phyloP scores from a whole-genome alignment of 2,329 filamentous ascomycete species.

The Zarea fungicola region DNA sequence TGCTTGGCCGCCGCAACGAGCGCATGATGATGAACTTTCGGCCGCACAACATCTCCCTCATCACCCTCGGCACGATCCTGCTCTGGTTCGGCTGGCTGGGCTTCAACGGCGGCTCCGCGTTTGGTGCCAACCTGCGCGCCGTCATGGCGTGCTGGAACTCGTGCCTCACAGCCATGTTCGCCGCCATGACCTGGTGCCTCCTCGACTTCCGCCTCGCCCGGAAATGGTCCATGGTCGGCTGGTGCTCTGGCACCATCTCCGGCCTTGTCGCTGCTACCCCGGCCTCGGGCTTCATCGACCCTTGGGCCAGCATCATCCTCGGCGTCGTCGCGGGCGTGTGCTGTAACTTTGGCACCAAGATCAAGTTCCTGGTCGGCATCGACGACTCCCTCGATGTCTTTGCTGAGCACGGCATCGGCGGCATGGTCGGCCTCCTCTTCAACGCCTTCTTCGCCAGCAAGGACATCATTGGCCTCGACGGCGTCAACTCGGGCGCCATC shows the following conservation, averaged over 20 bases:
- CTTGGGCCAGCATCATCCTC: constrained; percentile 63
- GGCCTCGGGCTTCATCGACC: constrained; percentile 62
- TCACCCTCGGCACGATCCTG: constrained; percentile 89
- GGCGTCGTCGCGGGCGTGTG: constrained; percentile 60
- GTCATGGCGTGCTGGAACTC: constrained; percentile 98
- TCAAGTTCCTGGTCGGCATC: constrained; percentile 59
- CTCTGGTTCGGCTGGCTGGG: constrained; percentile 99
- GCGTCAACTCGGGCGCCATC: constrained; percentile 61
- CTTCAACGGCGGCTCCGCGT: constrained; percentile 95
- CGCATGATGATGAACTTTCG: constrained; percentile 99
- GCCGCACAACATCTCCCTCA: constrained; percentile 96
- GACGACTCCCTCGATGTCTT: constrained; percentile 70
- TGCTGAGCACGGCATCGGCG: constrained; percentile 65
- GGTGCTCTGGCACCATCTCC: constrained; percentile 67
- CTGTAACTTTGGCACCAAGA: constrained; percentile 65
- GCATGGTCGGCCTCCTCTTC: constrained; percentile 65
- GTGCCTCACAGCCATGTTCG: constrained; percentile 88
- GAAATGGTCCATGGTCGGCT: constrained; percentile 83
- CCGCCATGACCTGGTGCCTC: constrained; percentile 85
- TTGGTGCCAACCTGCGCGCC: constrained; percentile 89
- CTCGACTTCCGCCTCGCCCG: constrained; percentile 91
- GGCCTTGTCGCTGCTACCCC: constrained; percentile 67
- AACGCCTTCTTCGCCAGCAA: constrained; percentile 67
- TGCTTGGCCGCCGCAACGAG: constrained; percentile 92
- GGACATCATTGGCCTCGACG: constrained; percentile 69